Percentiles rank a stretch among this genome's conserved stretches.
phyloP scores from a whole-genome alignment of 2,329 filamentous ascomycete species.

The Scedosporium dehoogii region DNA sequence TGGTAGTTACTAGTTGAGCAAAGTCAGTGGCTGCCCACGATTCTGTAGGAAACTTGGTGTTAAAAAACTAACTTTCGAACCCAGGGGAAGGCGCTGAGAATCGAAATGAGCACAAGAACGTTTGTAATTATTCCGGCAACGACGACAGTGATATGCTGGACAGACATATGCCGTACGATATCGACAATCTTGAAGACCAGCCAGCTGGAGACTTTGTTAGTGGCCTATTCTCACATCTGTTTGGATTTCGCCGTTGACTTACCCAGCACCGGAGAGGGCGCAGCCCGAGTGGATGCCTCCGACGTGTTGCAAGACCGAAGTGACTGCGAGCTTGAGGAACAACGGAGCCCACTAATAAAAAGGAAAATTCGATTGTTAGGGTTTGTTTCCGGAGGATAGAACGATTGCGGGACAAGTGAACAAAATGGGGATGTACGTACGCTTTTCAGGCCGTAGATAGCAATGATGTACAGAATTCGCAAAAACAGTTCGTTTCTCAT shows the following conservation, averaged over 20 bases:
- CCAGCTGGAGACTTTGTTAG: conserved; percentile 18
- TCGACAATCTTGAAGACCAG: conserved; percentile 27
- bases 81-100: conserved; percentile 29
- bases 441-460: conserved; percentile 26
- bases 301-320: conserved; percentile 28
- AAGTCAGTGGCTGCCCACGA: not conserved
- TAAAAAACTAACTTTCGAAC: conserved; percentile 25
- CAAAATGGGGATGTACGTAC: conserved; percentile 14
- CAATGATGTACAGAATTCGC: conserved; percentile 23
- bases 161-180: conserved; percentile 21
- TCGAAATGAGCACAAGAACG: conserved; percentile 24
- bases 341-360: conserved; percentile 25
- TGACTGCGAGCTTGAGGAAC: conserved; percentile 23
- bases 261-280: conserved; percentile 27
- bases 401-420: not conserved
- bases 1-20: conserved; percentile 23
- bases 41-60: not conserved
- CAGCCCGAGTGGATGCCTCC: conserved; percentile 30
- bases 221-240: not conserved
- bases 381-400: too few species aligned
- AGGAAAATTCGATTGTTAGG: not conserved
- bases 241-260: conserved; percentile 9
- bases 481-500: conserved; percentile 30
- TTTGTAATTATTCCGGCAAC: conserved; percentile 28
- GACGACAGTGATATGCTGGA: conserved; percentile 24